These are phyloP conservation scores for Flaveria robusta DNA, from an alignment of 129 eudicot genomes.

Conservation along the genomic window DNA sequence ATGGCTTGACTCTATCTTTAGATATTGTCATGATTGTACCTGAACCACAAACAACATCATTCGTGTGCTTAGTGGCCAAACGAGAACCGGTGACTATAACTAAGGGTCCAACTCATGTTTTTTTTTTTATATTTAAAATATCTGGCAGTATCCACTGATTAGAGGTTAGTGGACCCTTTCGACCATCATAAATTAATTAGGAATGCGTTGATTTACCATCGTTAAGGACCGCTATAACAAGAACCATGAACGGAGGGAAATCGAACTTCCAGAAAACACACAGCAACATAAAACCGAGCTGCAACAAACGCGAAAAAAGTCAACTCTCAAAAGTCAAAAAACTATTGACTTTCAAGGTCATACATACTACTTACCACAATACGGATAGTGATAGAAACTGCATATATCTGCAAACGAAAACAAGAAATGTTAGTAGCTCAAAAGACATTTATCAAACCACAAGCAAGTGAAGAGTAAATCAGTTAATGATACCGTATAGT, in stretches of 20 bases:
- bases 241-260: constrained; percentile 99
- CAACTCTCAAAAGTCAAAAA: constrained; percentile 8
- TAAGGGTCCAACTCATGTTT: too few species aligned
- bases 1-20: constrained; percentile 87
- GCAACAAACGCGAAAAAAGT: constrained; percentile 28
- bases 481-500: constrained; percentile 61
- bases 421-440: neutral
- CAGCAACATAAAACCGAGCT: constrained; percentile 89
- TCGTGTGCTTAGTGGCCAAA: neutral
- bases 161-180: too few species aligned
- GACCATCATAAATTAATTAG: neutral
- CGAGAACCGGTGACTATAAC: neutral
- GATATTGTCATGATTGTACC: constrained; percentile 96
- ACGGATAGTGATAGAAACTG: constrained; percentile 95
- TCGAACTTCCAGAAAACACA: constrained; percentile 76
- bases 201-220: constrained; percentile 55
- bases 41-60: constrained; percentile 12
- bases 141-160: too few species aligned
- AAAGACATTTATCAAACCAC: neutral
- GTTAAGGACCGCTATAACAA: constrained; percentile 85
- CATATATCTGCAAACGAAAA: constrained; percentile 67
- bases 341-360: constrained; percentile 21
- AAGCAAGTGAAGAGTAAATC: neutral
- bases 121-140: too few species aligned
- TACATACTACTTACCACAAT: constrained; percentile 71